Evolutionary conservation across 2,329 filamentous ascomycete species (phyloP).

Genomic region (Clonostachys solani): DNA sequence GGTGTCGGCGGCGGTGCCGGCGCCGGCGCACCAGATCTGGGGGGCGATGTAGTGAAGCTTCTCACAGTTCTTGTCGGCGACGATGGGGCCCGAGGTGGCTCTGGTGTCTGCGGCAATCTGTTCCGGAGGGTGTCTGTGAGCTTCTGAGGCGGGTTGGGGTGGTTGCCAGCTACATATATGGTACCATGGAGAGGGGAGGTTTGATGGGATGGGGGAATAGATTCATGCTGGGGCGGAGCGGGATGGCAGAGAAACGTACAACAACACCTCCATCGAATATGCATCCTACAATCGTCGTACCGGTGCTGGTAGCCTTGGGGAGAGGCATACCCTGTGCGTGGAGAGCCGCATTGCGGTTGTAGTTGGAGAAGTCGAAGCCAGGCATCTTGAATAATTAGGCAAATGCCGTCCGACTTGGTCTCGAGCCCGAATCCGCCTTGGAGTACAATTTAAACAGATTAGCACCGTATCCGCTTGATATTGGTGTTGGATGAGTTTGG

Average conservation of each 20-base stretch:
- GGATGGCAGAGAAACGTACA: slow-evolving; percentile 44
- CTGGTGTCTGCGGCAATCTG: slow-evolving; percentile 97
- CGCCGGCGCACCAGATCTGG: slow-evolving; percentile 98
- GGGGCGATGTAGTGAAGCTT: slow-evolving; percentile 99
- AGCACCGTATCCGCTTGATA: too few relatives aligned
- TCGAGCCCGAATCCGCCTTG: too few relatives aligned
- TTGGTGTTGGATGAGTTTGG: too few relatives aligned
- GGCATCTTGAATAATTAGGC: slow-evolving; percentile 60
- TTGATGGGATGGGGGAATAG: neutral
- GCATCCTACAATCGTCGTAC: slow-evolving; percentile 97
- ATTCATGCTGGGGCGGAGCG: neutral
- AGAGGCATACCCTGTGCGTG: slow-evolving; percentile 91
- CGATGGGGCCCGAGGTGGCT: slow-evolving; percentile 95
- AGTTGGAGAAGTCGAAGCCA: slow-evolving; percentile 99
- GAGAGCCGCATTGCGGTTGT: slow-evolving; percentile 96
- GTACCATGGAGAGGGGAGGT: too few relatives aligned
- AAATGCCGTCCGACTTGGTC: too few relatives aligned
- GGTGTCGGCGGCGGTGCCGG: slow-evolving; percentile 95
- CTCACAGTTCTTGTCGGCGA: slow-evolving; percentile 99
- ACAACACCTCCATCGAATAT: slow-evolving; percentile 96
- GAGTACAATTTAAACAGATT: too few relatives aligned
- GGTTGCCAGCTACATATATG: neutral
- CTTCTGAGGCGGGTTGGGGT: neutral
- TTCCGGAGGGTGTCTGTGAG: neutral
- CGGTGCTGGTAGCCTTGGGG: slow-evolving; percentile 96